phyloP scores from a whole-genome alignment of 768 basidiomycete species.

The Lepiota brunneoincarnata region DNA sequence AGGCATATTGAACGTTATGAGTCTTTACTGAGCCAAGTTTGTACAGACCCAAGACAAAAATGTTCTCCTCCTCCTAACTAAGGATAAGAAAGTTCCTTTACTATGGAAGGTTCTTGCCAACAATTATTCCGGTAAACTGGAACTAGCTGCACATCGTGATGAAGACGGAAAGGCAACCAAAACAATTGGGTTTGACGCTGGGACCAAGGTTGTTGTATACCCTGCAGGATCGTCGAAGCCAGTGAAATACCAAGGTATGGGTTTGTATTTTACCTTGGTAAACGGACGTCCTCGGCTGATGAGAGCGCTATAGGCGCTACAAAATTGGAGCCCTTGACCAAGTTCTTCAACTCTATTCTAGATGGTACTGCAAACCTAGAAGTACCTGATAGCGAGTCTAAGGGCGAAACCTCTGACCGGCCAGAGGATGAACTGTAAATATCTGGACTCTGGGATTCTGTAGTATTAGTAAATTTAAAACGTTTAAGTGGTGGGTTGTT shows the following conservation, averaged over 20 bases:
- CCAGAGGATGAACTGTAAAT: conserved; percentile 14
- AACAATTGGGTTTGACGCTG: conserved; percentile 45
- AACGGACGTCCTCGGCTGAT: not conserved
- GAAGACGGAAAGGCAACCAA: conserved; percentile 58
- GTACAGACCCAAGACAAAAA: conserved; percentile 35
- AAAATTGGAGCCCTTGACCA: conserved; percentile 73
- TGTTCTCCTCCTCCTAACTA: conserved; percentile 68
- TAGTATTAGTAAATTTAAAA: conserved; percentile 4
- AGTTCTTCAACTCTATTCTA: conserved; percentile 69
- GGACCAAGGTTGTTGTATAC: conserved; percentile 72
- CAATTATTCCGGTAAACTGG: conserved; percentile 61
- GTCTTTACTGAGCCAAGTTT: not conserved
- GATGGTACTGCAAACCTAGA: conserved; percentile 63
- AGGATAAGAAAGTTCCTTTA: conserved; percentile 73
- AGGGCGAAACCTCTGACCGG: conserved; percentile 3
- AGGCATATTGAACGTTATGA: not conserved
- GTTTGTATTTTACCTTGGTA: not conserved
- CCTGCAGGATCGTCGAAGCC: conserved; percentile 54
- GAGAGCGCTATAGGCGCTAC: conserved; percentile 44
- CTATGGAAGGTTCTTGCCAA: conserved; percentile 81
- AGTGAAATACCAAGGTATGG: conserved; percentile 65
- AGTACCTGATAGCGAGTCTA: not conserved
- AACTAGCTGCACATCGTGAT: conserved; percentile 64
- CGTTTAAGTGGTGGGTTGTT: not conserved
- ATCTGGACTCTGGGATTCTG: conserved; percentile 1